Evolutionary conservation across 768 basidiomycete species (phyloP).

Genomic region (Sarcodon aspratus): DNA sequence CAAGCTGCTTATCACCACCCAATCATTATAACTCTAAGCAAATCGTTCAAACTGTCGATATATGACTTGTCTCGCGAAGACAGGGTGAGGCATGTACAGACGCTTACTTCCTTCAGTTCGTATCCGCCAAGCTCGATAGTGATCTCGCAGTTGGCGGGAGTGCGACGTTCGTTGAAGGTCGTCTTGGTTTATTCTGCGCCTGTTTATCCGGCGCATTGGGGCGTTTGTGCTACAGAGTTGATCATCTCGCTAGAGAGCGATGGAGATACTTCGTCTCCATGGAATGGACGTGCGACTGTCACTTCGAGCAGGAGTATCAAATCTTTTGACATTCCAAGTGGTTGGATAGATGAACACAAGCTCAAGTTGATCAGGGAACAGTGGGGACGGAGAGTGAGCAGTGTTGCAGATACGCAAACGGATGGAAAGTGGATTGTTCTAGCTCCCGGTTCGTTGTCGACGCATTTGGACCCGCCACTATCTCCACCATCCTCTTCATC

Average conservation of each 20-base stretch:
- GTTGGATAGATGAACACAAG: slow-evolving; percentile 61
- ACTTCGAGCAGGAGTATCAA: slow-evolving; percentile 50
- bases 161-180: slow-evolving; percentile 42
- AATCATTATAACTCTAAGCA: slow-evolving; percentile 60
- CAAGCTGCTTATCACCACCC: slow-evolving; percentile 74
- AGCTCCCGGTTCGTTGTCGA: slow-evolving; percentile 34
- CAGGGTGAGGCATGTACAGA: slow-evolving; percentile 43
- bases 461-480: slow-evolving; percentile 9
- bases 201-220: slow-evolving; percentile 76
- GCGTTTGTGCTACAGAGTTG: slow-evolving; percentile 65
- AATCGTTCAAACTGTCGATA: slow-evolving; percentile 55
- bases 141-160: slow-evolving; percentile 48
- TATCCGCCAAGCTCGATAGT: slow-evolving; percentile 74
- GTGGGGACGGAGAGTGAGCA: slow-evolving; percentile 63
- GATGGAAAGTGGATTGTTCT: slow-evolving; percentile 83
- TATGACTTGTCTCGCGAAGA: slow-evolving; percentile 51
- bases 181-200: slow-evolving; percentile 66
- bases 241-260: slow-evolving; percentile 34
- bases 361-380: slow-evolving; percentile 58
- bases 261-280: slow-evolving; percentile 13
- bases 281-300: slow-evolving; percentile 26
- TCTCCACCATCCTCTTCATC: background rate
- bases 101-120: slow-evolving; percentile 65
- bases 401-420: slow-evolving; percentile 65
- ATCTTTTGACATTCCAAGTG: slow-evolving; percentile 59